Percentiles rank a stretch among this genome's conserved stretches.
Evolutionary conservation across 306 rosid genomes (phyloP).

Genomic region (Medicago lupulina): DNA sequence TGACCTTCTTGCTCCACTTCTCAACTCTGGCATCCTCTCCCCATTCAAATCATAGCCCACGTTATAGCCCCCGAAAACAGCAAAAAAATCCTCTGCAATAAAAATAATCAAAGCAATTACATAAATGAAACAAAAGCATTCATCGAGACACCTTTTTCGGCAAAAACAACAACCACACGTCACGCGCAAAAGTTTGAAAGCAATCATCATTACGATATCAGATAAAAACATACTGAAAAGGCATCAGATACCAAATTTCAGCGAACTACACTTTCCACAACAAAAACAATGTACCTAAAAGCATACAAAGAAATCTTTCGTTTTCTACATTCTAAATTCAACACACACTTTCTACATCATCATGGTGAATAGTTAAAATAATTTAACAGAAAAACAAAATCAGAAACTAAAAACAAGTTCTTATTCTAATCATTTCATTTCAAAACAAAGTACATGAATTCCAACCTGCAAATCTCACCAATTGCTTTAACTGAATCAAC

Average conservation of each 20-base stretch:
- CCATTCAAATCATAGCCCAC: slow-evolving; percentile 94
- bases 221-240: slow-evolving; percentile 48
- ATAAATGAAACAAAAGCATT: slow-evolving; percentile 30
- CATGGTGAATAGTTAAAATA: slow-evolving; percentile 32
- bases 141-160: slow-evolving; percentile 17
- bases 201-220: slow-evolving; percentile 36
- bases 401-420: slow-evolving; percentile 4
- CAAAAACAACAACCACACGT: not conserved
- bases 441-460: slow-evolving; percentile 38
- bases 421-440: slow-evolving; percentile 30
- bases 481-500: slow-evolving; percentile 31
- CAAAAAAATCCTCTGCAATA: slow-evolving; percentile 49
- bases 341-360: slow-evolving; percentile 25
- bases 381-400: not conserved
- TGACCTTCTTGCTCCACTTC: slow-evolving; percentile 97
- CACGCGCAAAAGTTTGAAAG: not conserved
- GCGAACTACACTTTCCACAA: slow-evolving; percentile 47
- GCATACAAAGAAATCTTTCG: slow-evolving; percentile 36
- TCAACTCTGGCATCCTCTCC: slow-evolving; percentile 99
- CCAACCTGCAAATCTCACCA: slow-evolving; percentile 35
- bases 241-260: slow-evolving; percentile 45
- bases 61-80: slow-evolving; percentile 39
- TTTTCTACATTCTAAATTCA: slow-evolving; percentile 37
- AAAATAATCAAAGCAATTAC: slow-evolving; percentile 31
- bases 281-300: slow-evolving; percentile 51